Conservation (phyloP, 2,329 filamentous ascomycete species). For the Botryosphaeria agaves region DNA sequence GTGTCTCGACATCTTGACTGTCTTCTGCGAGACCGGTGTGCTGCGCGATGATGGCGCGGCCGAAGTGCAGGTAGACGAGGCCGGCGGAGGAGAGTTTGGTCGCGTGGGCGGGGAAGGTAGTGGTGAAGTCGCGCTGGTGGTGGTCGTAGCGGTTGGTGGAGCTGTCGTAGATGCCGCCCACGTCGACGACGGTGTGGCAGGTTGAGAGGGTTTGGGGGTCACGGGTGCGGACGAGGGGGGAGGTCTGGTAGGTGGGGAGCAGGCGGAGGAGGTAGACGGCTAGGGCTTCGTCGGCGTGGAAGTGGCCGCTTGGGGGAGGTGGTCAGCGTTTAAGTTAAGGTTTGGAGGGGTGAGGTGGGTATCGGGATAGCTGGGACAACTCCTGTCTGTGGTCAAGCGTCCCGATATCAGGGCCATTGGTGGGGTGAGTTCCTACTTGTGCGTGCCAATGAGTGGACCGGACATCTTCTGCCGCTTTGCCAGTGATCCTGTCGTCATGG, state of each 20-base stretch:
- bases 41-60: conserved; percentile 61
- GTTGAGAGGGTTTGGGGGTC: conserved; percentile 60
- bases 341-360: too few relatives aligned
- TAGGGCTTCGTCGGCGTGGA: conserved; percentile 95
- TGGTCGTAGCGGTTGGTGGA: conserved; percentile 73
- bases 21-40: conserved; percentile 43
- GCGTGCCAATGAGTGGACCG: conserved; percentile 61
- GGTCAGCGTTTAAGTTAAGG: too few relatives aligned
- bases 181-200: conserved; percentile 93
- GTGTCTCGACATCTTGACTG: conserved; percentile 48
- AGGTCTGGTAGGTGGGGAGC: conserved; percentile 61
- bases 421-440: conserved; percentile 40
- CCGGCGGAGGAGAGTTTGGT: conserved; percentile 93
- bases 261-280: conserved; percentile 90
- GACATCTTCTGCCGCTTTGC: conserved; percentile 75
- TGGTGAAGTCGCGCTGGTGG: conserved; percentile 82
- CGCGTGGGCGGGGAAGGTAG: conserved; percentile 63
- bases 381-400: too few relatives aligned
- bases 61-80: conserved; percentile 91
- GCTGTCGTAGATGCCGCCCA: conserved; percentile 86
- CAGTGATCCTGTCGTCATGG: conserved; percentile 47
- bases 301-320: conserved; percentile 53
- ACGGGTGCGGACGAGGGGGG: conserved; percentile 68
- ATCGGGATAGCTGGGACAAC: too few relatives aligned
- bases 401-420: background rate